Conservation (phyloP, 2,329 filamentous ascomycete genomes). For the Xylariaceae sp. region DNA sequence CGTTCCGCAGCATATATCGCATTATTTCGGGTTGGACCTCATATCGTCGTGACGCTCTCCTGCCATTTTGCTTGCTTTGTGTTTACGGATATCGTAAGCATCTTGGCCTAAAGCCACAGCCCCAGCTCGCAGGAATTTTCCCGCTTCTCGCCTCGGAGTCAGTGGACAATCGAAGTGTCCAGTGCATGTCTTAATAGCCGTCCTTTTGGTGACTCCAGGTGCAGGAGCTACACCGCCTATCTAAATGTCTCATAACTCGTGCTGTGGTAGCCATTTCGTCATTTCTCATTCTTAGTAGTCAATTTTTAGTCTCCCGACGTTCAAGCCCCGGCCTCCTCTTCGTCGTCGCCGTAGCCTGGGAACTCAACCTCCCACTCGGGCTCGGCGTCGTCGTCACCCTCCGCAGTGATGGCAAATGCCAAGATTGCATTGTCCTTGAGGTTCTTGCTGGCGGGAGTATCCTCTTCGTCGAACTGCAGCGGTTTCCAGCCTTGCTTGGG, state of each 20-base stretch:
- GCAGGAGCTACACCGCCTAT: background rate
- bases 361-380: conserved; percentile 43
- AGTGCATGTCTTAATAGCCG: no score
- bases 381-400: conserved; percentile 37
- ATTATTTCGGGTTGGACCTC: no score
- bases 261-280: no score
- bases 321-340: conserved; percentile 24
- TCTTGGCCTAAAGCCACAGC: no score
- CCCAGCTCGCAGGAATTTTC: no score
- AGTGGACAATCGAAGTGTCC: no score
- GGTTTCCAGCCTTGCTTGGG: conserved; percentile 47
- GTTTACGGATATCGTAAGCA: no score
- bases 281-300: background rate
- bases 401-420: conserved; percentile 45
- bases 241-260: no score
- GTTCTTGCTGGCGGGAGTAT: conserved; percentile 40
- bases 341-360: conserved; percentile 39
- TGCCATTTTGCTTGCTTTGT: no score
- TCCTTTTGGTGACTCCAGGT: conserved; percentile 1
- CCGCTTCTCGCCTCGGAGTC: no score
- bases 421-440: conserved; percentile 46
- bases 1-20: no score
- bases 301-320: background rate
- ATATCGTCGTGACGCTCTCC: no score
- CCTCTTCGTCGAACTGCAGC: conserved; percentile 36